Conservation (phyloP, 2,329 filamentous ascomycete species). For the Claviceps africana region DNA sequence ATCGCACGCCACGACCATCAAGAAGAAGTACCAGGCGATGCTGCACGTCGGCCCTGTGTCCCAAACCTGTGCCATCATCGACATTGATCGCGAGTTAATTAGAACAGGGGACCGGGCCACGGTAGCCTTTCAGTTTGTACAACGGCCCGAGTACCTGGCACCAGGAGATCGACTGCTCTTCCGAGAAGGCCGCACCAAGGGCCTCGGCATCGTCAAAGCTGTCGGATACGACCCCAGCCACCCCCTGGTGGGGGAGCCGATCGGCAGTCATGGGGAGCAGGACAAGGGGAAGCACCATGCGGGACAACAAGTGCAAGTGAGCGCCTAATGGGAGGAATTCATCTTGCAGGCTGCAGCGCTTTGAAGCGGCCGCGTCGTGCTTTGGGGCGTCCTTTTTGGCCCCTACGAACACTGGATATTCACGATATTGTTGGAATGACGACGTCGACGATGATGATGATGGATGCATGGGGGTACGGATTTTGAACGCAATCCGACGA, state of each 20-base stretch:
- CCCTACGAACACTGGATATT: too few relatives aligned
- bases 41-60: constrained; percentile 88
- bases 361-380: background rate
- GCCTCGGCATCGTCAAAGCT: constrained; percentile 82
- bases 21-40: constrained; percentile 95
- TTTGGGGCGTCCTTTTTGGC: background rate
- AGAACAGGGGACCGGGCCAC: constrained; percentile 86
- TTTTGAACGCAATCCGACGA: too few relatives aligned
- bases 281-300: background rate
- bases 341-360: background rate
- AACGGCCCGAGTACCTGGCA: constrained; percentile 81
- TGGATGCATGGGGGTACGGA: too few relatives aligned
- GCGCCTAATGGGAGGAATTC: background rate
- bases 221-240: constrained; percentile 66
- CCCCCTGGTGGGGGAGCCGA: constrained; percentile 22
- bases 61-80: constrained; percentile 93
- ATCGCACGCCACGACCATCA: constrained; percentile 92
- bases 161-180: constrained; percentile 85
- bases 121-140: constrained; percentile 89
- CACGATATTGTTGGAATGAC: too few relatives aligned
- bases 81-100: constrained; percentile 92
- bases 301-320: constrained; percentile 2
- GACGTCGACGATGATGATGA: too few relatives aligned
- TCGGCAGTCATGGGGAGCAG: background rate
- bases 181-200: constrained; percentile 88